Evolutionary conservation across 1,284 basidiomycete genomes (phyloP).

Genomic region (Ganoderma lucidum): DNA sequence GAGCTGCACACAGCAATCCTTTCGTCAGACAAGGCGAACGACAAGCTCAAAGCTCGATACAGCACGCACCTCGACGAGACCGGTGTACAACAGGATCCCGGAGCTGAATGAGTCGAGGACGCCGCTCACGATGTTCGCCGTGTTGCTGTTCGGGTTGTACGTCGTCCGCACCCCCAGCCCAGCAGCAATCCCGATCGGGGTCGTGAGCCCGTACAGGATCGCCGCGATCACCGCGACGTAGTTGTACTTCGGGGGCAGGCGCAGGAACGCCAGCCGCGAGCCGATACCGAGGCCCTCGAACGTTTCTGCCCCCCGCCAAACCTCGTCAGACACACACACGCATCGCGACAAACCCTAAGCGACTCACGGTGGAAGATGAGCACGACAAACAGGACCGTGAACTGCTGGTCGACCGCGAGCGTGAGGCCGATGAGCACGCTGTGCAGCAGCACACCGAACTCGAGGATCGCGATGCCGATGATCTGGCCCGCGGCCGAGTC

Average conservation of each 20-base stretch:
- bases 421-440: conserved; percentile 93
- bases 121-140: conserved; percentile 84
- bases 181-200: conserved; percentile 84
- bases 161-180: conserved; percentile 85
- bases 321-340: too few species aligned
- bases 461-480: conserved; percentile 86
- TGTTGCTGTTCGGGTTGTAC: conserved; percentile 84
- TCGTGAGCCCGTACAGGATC: conserved; percentile 79
- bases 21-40: conserved; percentile 13
- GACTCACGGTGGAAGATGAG: conserved; percentile 87
- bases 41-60: background rate
- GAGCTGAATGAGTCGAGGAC: conserved; percentile 87
- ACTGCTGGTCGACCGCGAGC: conserved; percentile 84
- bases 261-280: conserved; percentile 81
- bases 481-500: conserved; percentile 75
- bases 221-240: conserved; percentile 75
- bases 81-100: conserved; percentile 93
- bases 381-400: conserved; percentile 90
- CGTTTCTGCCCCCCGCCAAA: conserved; percentile 60
- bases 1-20: conserved; percentile 53
- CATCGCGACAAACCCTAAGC: background rate
- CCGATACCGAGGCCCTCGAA: conserved; percentile 95
- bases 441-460: conserved; percentile 93
- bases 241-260: conserved; percentile 63
- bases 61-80: conserved; percentile 79